Evolutionary conservation across 1,284 basidiomycete species (phyloP).

Genomic region (Cystobasidium pallidum): DNA sequence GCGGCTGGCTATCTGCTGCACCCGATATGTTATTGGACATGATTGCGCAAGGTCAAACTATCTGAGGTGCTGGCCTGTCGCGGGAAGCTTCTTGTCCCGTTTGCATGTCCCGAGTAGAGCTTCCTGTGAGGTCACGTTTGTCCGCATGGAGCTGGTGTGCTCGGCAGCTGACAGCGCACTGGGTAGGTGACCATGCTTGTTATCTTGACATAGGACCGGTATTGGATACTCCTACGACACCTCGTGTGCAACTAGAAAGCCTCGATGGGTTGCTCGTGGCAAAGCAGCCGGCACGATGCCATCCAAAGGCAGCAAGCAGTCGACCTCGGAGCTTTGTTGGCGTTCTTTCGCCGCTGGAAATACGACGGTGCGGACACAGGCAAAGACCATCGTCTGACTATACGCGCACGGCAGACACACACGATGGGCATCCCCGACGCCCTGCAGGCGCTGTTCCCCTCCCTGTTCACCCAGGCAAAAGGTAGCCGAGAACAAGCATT

Average conservation of each 20-base stretch:
- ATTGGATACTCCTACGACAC: too few species aligned
- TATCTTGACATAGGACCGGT: conserved; percentile 2
- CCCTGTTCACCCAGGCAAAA: conserved; percentile 19
- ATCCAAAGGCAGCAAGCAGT: not conserved
- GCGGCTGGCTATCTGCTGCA: not conserved
- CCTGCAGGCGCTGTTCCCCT: conserved; percentile 14
- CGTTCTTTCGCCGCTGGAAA: not conserved
- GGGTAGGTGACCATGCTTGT: not conserved
- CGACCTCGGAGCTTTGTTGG: not conserved
- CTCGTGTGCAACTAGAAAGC: too few species aligned
- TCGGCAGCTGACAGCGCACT: not conserved
- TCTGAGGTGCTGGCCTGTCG: not conserved
- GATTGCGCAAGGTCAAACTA: not conserved
- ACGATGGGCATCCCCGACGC: conserved; percentile 24
- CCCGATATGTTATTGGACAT: not conserved
- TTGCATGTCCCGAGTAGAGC: not conserved
- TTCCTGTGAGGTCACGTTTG: conserved; percentile 9
- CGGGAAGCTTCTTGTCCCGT: not conserved
- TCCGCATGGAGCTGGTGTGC: not conserved
- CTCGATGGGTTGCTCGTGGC: not conserved
- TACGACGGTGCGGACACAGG: not conserved
- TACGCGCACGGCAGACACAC: not conserved
- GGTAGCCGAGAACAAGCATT: not conserved
- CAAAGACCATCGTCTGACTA: not conserved
- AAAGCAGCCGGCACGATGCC: not conserved